Evolutionary conservation across 78 protist genomes (phyloP).

Genomic region (Dictyostelium purpureum): DNA sequence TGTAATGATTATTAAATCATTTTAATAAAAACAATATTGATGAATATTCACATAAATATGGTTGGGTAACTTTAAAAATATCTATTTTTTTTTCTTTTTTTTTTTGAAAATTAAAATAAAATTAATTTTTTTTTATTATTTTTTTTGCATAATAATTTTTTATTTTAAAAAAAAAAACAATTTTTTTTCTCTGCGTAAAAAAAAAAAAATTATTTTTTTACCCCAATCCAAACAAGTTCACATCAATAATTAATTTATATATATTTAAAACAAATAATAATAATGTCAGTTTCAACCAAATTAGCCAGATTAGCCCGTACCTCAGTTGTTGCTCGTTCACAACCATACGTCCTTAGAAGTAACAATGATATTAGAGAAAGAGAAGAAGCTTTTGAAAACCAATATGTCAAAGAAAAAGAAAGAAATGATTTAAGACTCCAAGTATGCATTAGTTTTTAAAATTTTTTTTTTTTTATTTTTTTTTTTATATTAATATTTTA

Average conservation of each 20-base stretch:
- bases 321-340: not conserved
- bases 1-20: not conserved
- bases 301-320: slow-evolving; percentile 1
- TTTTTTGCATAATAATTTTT: not conserved
- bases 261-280: not conserved
- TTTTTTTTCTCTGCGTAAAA: not conserved
- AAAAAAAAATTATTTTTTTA: no score
- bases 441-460: not conserved
- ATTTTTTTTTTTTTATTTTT: not conserved
- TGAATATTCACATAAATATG: not conserved
- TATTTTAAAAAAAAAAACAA: not conserved
- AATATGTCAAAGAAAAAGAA: slow-evolving; percentile 60
- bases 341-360: slow-evolving; percentile 10
- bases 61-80: not conserved
- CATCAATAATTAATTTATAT: not conserved
- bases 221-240: not conserved
- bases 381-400: slow-evolving; percentile 67
- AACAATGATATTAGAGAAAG: slow-evolving; percentile 40
- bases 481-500: not conserved
- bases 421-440: slow-evolving; percentile 48
- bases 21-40: not conserved
- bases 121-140: no score
- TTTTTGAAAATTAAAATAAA: not conserved
- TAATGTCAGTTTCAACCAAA: not conserved
- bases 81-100: not conserved